These are phyloP conservation scores for Scleromitrula shiraiana DNA, from an alignment of 2,329 filamentous ascomycete genomes.

Conservation along the genomic window DNA sequence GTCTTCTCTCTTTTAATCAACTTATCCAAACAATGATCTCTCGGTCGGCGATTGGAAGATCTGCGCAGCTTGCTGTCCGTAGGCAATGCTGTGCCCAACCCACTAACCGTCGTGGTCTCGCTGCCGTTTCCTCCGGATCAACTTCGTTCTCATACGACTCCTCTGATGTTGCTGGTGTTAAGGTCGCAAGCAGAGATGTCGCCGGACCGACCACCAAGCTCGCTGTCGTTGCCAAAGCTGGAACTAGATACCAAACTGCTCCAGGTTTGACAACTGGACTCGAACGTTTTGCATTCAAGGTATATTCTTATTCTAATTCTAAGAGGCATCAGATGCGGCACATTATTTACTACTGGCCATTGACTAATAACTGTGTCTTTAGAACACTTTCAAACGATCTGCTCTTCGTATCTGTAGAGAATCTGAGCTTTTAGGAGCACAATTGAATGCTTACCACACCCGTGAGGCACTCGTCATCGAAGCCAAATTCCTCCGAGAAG, in stretches of 20 bases:
- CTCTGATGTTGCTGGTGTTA: constrained; percentile 74
- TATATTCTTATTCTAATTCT: constrained; percentile 13
- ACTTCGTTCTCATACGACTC: constrained; percentile 81
- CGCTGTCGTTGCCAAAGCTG: constrained; percentile 86
- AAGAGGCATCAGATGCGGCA: constrained; percentile 12
- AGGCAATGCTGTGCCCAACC: constrained; percentile 49
- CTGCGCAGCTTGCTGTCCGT: constrained; percentile 54
- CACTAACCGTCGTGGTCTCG: constrained; percentile 52
- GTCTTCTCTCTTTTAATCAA: constrained; percentile 16
- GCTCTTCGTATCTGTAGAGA: constrained; percentile 91
- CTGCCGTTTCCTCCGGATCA: constrained; percentile 55
- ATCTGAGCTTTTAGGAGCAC: constrained; percentile 86
- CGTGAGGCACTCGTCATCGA: constrained; percentile 88
- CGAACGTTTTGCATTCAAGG: constrained; percentile 97
- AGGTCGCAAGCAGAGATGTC: constrained; percentile 85
- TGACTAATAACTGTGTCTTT: constrained; percentile 11
- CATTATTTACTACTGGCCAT: background rate
- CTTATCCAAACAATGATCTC: constrained; percentile 56
- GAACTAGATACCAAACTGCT: constrained; percentile 83
- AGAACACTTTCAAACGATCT: constrained; percentile 84
- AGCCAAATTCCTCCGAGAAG: constrained; percentile 90
- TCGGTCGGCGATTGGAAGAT: constrained; percentile 55
- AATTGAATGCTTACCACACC: constrained; percentile 81
- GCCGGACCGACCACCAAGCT: constrained; percentile 83
- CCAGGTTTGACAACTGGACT: constrained; percentile 86